Evolutionary conservation across 163 green algal genomes (phyloP), one percentile per base, ranked within the genome.

Genomic region (Chloromonas sp.): DNA sequence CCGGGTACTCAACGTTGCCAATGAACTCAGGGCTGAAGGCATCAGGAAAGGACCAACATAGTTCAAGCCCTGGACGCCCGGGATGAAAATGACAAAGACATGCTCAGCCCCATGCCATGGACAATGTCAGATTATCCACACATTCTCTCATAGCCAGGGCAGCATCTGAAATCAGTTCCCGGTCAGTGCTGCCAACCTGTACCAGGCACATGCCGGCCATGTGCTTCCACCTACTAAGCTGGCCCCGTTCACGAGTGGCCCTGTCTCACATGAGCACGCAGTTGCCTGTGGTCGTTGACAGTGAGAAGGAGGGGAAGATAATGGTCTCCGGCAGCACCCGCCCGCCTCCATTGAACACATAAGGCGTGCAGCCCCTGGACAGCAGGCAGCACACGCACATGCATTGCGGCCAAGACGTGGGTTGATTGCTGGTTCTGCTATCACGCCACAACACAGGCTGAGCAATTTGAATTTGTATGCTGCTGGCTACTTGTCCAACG

Each of bases 331-430:
- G 79, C 59, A 82, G 59, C 1, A 60, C 3, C 13, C 11, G 2
- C 1, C 79, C 79, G 59, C 79, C 79, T 57, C 36, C 36, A 15
- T 61, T 71, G 79, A 82, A 82, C 3, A 82, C 60, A 15, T 82
- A 82, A 1, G 79, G 79, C 59, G 79, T 82, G 79, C 79, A 82
- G 58, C 79, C 79, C 59, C 79, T 82, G 79, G 8, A 71, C 84
- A 59, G 81, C 79, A 83, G 82, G 59, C 1, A 71, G 79, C 58
- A 57, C 1, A 79, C 76, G 76, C 1, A 83, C 81, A 70, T 62
- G 60, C 62, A 70, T 71, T 57, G 85, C 60, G 15, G 60, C 76
- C 36, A 13, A 15, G 8, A 71, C 84, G 8, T 61, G 60, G 15
- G 78, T 62, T 13, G 60, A 84, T 36, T 76, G n/a, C 60, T 60